Evolutionary conservation across 2,329 filamentous ascomycete species (phyloP).

Genomic region (Aspergillus fischeri): DNA sequence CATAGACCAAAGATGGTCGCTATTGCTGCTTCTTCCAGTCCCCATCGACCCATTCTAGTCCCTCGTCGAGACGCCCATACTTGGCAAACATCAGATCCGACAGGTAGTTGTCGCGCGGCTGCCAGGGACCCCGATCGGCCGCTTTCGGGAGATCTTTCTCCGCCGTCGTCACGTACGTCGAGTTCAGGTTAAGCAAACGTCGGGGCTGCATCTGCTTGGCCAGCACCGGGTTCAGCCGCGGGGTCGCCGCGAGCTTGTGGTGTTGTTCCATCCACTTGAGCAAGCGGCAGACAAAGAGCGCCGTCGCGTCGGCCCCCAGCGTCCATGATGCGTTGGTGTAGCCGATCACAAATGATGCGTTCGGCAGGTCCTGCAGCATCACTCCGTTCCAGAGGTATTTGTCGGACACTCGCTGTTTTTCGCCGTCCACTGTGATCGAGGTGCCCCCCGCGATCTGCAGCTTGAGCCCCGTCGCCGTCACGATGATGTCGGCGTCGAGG

Average conservation of each 20-base stretch:
- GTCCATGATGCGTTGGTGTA: conserved; percentile 46
- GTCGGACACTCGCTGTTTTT: conserved; percentile 26
- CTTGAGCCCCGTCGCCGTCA: conserved; percentile 44
- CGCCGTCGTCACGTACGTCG: conserved; percentile 39
- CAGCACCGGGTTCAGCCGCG: conserved; percentile 19
- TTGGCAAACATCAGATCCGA: conserved; percentile 38
- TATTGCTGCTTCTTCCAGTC: neutral
- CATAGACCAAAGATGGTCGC: too few relatives aligned
- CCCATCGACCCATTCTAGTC: conserved; percentile 27
- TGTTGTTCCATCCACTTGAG: conserved; percentile 29
- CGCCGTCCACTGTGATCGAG: conserved; percentile 35
- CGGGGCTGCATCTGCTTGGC: conserved; percentile 21
- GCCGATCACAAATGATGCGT: conserved; percentile 39
- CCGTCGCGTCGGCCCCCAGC: conserved; percentile 42
- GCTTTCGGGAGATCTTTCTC: conserved; percentile 33
- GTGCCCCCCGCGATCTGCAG: conserved; percentile 37
- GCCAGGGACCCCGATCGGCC: conserved; percentile 39
- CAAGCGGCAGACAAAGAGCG: conserved; percentile 36
- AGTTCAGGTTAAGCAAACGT: conserved; percentile 35
- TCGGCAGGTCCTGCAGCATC: conserved; percentile 44
- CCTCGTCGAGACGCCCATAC: conserved; percentile 32
- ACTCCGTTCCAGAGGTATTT: conserved; percentile 44
- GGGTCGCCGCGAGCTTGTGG: conserved; percentile 24
- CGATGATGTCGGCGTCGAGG: conserved; percentile 40
- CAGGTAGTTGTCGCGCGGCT: conserved; percentile 35